These are phyloP conservation scores for Ogataea haglerorum DNA, from an alignment of 805 yeast species.

Conservation along the genomic window DNA sequence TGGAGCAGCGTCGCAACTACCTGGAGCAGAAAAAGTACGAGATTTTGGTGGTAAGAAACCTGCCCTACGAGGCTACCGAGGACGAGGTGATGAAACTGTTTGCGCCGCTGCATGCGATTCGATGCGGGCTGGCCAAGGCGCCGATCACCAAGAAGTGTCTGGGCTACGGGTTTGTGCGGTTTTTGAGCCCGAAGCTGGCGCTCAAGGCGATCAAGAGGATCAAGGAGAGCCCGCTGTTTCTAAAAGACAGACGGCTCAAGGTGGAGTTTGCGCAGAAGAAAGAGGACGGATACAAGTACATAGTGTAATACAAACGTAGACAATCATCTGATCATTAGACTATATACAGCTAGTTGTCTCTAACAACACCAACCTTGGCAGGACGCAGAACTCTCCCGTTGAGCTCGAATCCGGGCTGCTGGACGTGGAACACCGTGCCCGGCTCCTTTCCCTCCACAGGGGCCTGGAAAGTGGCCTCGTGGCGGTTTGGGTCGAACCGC, in stretches of 20 bases:
- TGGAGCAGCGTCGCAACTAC: background rate
- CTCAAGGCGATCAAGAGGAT: constrained; percentile 45
- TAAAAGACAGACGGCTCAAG: constrained; percentile 26
- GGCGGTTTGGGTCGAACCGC: constrained; percentile 83
- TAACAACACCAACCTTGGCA: constrained; percentile 91
- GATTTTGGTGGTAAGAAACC: constrained; percentile 25
- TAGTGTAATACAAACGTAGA: constrained; percentile 19
- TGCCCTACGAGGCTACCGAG: constrained; percentile 28
- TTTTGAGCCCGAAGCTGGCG: constrained; percentile 41
- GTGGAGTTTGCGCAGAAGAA: constrained; percentile 26
- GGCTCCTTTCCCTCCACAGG: constrained; percentile 87
- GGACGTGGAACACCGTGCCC: constrained; percentile 89
- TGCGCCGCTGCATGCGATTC: constrained; percentile 26
- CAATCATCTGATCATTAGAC: constrained; percentile 4
- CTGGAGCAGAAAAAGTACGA: constrained; percentile 20
- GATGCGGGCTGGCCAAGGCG: constrained; percentile 29
- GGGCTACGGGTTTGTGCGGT: constrained; percentile 66
- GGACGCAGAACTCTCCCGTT: constrained; percentile 90
- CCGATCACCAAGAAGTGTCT: constrained; percentile 28
- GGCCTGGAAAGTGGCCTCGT: constrained; percentile 88
- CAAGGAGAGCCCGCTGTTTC: constrained; percentile 38
- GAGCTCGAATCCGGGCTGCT: constrained; percentile 82
- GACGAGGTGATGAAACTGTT: constrained; percentile 25
- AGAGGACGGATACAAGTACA: constrained; percentile 22
- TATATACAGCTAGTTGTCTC: constrained; percentile 16